These are phyloP conservation scores for Parmelia sp. DNA, from an alignment of 495 filamentous ascomycete genomes.

Conservation along the genomic window DNA sequence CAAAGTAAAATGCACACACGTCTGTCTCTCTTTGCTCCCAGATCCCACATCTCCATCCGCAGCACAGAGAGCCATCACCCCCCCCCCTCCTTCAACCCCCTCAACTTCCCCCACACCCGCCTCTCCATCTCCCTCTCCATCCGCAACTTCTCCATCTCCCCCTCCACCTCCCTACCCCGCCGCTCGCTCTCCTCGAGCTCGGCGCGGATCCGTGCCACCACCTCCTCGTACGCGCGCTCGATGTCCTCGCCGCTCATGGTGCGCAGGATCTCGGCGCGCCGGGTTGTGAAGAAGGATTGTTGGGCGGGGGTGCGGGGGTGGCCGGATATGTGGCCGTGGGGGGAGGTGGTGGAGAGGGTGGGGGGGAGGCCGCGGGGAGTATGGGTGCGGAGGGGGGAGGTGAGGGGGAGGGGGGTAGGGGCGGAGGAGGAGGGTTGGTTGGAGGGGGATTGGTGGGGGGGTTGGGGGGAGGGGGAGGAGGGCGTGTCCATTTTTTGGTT, in stretches of 20 bases:
- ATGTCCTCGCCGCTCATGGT: constrained; percentile 22
- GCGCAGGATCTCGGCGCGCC: constrained; percentile 18
- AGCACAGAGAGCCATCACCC: too few relatives aligned
- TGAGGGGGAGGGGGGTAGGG: constrained; percentile 11
- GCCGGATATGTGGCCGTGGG: constrained; percentile 22
- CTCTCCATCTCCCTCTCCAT: constrained; percentile 26
- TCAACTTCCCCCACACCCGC: constrained; percentile 24
- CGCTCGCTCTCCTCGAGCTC: constrained; percentile 20
- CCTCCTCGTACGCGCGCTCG: constrained; percentile 18
- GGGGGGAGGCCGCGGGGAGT: constrained; percentile 23
- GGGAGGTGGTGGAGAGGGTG: constrained; percentile 19
- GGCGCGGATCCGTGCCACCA: constrained; percentile 15
- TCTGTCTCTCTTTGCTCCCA: too few relatives aligned
- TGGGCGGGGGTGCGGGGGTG: constrained; percentile 17
- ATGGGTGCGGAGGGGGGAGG: constrained; percentile 18
- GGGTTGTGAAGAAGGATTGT: constrained; percentile 18
- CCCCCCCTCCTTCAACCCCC: constrained; percentile 11
- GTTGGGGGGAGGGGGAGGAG: neutral
- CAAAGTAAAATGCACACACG: too few relatives aligned
- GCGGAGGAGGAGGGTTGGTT: neutral
- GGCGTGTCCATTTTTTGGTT: neutral
- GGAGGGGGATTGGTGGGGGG: neutral
- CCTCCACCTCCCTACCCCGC: constrained; percentile 19
- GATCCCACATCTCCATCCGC: too few relatives aligned
- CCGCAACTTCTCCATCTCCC: constrained; percentile 22